Evolutionary conservation across 225 moss, liverwort and hornwort species (phyloP).

Genomic region (Climacium dendroides): DNA sequence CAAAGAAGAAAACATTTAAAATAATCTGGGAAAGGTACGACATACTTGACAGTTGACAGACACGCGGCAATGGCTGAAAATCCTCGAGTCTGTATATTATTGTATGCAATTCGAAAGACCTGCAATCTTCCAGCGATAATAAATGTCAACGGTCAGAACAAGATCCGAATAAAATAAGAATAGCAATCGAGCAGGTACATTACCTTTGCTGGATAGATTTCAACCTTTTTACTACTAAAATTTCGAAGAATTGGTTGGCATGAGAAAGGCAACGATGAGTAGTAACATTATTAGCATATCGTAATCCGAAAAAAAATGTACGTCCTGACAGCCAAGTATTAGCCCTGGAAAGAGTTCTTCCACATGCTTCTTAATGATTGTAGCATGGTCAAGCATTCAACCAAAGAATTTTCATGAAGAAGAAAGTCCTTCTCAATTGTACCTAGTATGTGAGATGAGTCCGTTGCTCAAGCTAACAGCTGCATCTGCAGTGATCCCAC

Average conservation of each 20-base stretch:
- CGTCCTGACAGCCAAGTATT: not conserved
- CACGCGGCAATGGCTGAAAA: conserved; percentile 54
- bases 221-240: not conserved
- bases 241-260: not conserved
- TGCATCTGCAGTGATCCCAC: conserved; percentile 56
- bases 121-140: conserved; percentile 44
- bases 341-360: not conserved
- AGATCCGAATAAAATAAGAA: not conserved
- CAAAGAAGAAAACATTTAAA: not conserved
- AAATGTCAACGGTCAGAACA: not conserved
- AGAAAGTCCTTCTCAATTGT: not conserved
- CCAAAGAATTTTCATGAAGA: not conserved
- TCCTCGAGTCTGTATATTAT: conserved; percentile 47
- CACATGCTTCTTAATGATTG: not conserved
- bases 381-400: not conserved
- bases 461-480: conserved; percentile 52
- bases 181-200: not conserved
- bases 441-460: conserved; percentile 54
- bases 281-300: not conserved
- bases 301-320: not conserved
- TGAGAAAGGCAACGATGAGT: not conserved
- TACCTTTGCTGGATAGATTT: not conserved
- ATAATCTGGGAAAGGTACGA: not conserved
- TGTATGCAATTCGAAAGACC: conserved; percentile 68
- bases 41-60: conserved; percentile 44